phyloP scores from a whole-genome alignment of 805 yeast species.

The Teunomyces stri region DNA sequence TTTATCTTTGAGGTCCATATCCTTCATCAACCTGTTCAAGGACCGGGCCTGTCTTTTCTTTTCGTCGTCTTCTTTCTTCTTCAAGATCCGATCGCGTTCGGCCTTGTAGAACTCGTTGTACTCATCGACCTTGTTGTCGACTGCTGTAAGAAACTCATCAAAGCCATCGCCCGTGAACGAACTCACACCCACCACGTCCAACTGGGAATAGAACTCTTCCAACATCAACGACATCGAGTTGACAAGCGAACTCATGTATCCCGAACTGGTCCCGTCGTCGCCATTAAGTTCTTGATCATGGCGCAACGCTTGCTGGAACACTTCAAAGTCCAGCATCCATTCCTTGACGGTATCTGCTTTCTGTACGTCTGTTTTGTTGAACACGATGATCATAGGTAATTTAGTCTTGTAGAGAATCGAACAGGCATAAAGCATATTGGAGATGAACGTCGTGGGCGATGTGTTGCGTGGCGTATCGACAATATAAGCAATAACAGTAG shows the following conservation, averaged over 20 bases:
- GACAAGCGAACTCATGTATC: conserved; percentile 91
- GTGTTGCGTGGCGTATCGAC: conserved; percentile 95
- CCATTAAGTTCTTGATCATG: conserved; percentile 66
- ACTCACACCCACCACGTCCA: conserved; percentile 91
- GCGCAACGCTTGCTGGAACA: conserved; percentile 76
- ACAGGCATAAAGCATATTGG: conserved; percentile 98
- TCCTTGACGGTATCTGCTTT: conserved; percentile 85
- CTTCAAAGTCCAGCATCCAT: conserved; percentile 97
- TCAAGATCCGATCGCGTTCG: conserved; percentile 79
- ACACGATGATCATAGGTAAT: conserved; percentile 93
- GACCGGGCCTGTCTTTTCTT: conserved; percentile 68
- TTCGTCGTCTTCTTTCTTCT: conserved; percentile 75
- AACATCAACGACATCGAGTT: conserved; percentile 95
- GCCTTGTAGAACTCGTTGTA: conserved; percentile 77
- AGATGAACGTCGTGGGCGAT: conserved; percentile 94
- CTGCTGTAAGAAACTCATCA: conserved; percentile 82
- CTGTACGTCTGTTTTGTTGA: conserved; percentile 89
- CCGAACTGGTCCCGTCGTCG: conserved; percentile 61
- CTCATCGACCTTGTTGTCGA: conserved; percentile 84
- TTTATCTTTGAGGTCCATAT: conserved; percentile 62
- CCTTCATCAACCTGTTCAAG: conserved; percentile 75
- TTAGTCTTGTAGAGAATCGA: conserved; percentile 94
- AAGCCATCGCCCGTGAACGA: conserved; percentile 93
- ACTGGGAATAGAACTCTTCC: conserved; percentile 90
- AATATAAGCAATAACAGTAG: conserved; percentile 92